Evolutionary conservation across 164 flowering plant genomes (phyloP).

Genomic region (Sedum album): DNA sequence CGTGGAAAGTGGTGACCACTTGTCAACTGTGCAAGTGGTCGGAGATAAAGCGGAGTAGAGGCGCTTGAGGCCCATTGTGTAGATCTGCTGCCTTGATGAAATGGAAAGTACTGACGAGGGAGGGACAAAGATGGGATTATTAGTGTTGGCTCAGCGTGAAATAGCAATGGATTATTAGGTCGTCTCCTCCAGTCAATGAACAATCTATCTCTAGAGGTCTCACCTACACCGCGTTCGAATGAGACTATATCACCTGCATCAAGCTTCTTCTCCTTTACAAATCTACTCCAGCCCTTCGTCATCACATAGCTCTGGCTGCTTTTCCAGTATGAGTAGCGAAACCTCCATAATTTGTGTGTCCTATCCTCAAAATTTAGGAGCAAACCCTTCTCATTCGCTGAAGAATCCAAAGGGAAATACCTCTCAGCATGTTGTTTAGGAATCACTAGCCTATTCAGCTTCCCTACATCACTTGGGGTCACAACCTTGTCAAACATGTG

Average conservation of each 20-base stretch:
- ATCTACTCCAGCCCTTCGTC: conserved; percentile 98
- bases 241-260: conserved; percentile 90
- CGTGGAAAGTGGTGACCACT: conserved; percentile 11
- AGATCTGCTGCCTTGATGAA: conserved; percentile 19
- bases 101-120: conserved; percentile 10
- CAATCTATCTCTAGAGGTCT: conserved; percentile 35
- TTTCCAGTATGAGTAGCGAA: conserved; percentile 93
- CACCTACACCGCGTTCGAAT: conserved; percentile 63
- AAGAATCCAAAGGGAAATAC: conserved; percentile 75
- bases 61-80: conserved; percentile 22
- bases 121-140: conserved; percentile 7
- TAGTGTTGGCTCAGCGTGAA: neutral
- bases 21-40: conserved; percentile 5
- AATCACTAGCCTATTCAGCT: conserved; percentile 80
- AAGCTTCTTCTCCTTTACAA: conserved; percentile 89
- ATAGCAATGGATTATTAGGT: conserved; percentile 26
- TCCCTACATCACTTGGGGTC: conserved; percentile 94
- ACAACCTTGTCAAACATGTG: conserved; percentile 97
- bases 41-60: neutral
- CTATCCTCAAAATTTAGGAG: conserved; percentile 72
- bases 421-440: conserved; percentile 97
- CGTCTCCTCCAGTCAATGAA: conserved; percentile 83
- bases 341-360: conserved; percentile 76
- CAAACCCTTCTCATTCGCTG: conserved; percentile 67
- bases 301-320: conserved; percentile 98